Evolutionary conservation across 192 early-diverging fungal species (phyloP).

Genomic region (Umbelopsis ramanniana): DNA sequence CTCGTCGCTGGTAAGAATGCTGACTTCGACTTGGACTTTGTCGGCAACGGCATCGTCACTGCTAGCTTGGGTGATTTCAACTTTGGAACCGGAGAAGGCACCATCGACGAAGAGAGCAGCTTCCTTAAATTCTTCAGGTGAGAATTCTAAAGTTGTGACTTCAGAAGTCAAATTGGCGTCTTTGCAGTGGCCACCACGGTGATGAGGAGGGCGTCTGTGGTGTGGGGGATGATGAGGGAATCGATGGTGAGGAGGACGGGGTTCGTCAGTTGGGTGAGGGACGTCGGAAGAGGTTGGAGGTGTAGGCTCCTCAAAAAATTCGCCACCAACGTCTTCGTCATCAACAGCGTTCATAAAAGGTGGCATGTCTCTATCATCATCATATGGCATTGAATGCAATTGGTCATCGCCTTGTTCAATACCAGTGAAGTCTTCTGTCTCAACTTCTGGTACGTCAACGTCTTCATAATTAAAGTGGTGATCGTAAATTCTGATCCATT

Average conservation of each 20-base stretch:
- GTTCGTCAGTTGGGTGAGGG: background rate
- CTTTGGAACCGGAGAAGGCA: conserved; percentile 15
- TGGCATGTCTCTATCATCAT: background rate
- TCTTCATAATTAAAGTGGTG: no score
- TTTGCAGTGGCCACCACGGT: background rate
- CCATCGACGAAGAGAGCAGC: conserved; percentile 25
- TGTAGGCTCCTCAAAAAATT: background rate
- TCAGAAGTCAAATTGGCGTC: background rate
- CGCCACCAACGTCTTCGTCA: background rate
- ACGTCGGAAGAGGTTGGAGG: background rate
- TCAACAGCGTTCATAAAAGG: background rate
- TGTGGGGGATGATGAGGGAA: conserved; percentile 15
- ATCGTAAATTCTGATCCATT: no score
- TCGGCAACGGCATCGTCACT: background rate
- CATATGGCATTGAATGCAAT: background rate
- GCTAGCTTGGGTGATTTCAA: conserved; percentile 6
- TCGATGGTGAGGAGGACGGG: background rate
- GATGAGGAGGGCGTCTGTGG: background rate
- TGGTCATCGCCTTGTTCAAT: background rate
- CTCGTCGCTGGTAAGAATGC: conserved; percentile 18
- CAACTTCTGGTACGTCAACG: background rate
- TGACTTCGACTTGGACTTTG: conserved; percentile 29
- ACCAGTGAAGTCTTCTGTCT: background rate
- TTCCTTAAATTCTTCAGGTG: conserved; percentile 33
- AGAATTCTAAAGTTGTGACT: conserved; percentile 27